Evolutionary conservation across 805 yeast genomes (phyloP).

Genomic region (Candida pini): DNA sequence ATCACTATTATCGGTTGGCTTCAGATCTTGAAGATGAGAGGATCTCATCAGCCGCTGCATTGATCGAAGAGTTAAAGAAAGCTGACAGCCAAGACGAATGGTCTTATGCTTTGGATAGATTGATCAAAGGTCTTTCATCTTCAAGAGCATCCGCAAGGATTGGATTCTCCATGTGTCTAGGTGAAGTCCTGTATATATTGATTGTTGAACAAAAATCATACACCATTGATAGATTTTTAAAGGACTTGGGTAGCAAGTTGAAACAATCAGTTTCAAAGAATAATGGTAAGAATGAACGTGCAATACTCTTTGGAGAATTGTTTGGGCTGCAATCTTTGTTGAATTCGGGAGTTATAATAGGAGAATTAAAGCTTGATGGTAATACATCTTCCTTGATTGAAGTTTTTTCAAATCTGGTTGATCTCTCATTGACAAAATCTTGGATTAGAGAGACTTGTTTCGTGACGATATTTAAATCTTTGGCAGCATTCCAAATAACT

Average conservation of each 20-base stretch:
- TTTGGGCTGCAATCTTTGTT: slow-evolving; percentile 78
- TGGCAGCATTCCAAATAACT: slow-evolving; percentile 24
- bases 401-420: slow-evolving; percentile 44
- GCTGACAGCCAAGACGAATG: slow-evolving; percentile 52
- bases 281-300: slow-evolving; percentile 82
- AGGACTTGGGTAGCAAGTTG: slow-evolving; percentile 31
- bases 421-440: slow-evolving; percentile 57
- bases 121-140: slow-evolving; percentile 76
- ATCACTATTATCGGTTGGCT: slow-evolving; percentile 70
- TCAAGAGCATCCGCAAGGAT: slow-evolving; percentile 78
- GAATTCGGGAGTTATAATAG: slow-evolving; percentile 40
- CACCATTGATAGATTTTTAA: slow-evolving; percentile 33
- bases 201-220: slow-evolving; percentile 27
- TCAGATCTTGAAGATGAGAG: slow-evolving; percentile 73
- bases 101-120: slow-evolving; percentile 74
- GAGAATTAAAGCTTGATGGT: slow-evolving; percentile 16
- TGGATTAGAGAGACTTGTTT: slow-evolving; percentile 86
- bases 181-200: slow-evolving; percentile 50
- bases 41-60: slow-evolving; percentile 59
- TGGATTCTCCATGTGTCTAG: slow-evolving; percentile 84
- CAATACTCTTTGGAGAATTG: slow-evolving; percentile 72
- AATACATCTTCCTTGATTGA: slow-evolving; percentile 28
- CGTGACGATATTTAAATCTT: slow-evolving; percentile 58
- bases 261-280: slow-evolving; percentile 33
- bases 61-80: slow-evolving; percentile 53